These are phyloP conservation scores for Dichotomopilus funicola DNA, from an alignment of 2,329 filamentous ascomycete genomes.

Conservation along the genomic window DNA sequence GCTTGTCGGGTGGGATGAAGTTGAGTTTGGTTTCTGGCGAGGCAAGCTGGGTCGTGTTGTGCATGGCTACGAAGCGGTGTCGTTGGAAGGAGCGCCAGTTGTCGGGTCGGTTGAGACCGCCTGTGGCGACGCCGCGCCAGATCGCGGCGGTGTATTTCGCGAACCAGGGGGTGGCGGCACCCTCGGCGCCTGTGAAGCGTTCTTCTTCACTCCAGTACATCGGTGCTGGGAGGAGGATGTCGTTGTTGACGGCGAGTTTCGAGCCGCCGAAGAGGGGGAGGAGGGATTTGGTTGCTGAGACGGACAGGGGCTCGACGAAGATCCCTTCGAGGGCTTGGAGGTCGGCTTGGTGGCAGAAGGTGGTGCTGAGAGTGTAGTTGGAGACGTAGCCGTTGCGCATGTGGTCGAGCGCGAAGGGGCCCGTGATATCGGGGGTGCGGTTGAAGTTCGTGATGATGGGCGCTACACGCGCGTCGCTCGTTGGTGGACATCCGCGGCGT, in stretches of 20 bases:
- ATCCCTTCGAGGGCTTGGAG: constrained; percentile 58
- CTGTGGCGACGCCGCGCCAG: constrained; percentile 64
- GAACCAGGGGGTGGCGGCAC: constrained; percentile 49
- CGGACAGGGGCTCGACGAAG: constrained; percentile 54
- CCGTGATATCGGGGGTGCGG: constrained; percentile 38
- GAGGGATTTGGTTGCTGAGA: constrained; percentile 49
- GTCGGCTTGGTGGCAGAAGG: constrained; percentile 61
- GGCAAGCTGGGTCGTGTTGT: constrained; percentile 56
- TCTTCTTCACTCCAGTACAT: constrained; percentile 63
- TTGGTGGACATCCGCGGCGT: constrained; percentile 54
- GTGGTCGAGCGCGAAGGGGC: constrained; percentile 41
- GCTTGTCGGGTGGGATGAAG: not conserved
- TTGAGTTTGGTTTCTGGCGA: constrained; percentile 40
- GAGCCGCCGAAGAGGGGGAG: constrained; percentile 64
- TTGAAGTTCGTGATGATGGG: constrained; percentile 39
- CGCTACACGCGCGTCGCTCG: constrained; percentile 51
- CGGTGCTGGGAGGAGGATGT: constrained; percentile 61
- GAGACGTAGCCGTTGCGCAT: constrained; percentile 51
- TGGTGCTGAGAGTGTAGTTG: constrained; percentile 54
- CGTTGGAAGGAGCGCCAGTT: constrained; percentile 71
- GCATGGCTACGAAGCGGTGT: constrained; percentile 68
- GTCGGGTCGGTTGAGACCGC: constrained; percentile 49
- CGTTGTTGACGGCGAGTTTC: constrained; percentile 62
- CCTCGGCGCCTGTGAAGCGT: constrained; percentile 52
- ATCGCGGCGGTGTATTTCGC: constrained; percentile 50